phyloP scores from a whole-genome alignment of 768 basidiomycete species.

The Gymnopilus junonius region DNA sequence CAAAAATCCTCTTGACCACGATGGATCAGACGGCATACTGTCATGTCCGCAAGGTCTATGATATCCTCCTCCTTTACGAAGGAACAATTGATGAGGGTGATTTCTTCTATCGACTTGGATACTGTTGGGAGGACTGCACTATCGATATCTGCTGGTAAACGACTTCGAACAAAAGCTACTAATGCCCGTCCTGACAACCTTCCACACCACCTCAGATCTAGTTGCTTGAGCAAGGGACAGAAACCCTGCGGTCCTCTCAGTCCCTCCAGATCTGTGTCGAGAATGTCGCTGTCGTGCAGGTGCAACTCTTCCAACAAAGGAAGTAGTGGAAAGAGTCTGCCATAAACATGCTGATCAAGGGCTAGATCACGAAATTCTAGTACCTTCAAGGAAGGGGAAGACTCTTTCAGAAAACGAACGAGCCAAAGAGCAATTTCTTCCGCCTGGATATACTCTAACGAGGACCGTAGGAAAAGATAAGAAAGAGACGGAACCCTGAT shows the following conservation, averaged over 20 bases:
- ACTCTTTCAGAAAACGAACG: conserved; percentile 27
- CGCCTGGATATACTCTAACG: conserved; percentile 19
- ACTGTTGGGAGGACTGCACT: background rate
- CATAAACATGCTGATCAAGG: conserved; percentile 44
- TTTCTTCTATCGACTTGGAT: conserved; percentile 40
- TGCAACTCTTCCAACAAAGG: conserved; percentile 50
- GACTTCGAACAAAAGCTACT: conserved; percentile 51
- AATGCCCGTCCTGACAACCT: conserved; percentile 55
- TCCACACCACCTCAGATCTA: conserved; percentile 67
- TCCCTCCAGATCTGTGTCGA: conserved; percentile 44
- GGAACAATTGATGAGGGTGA: conserved; percentile 61
- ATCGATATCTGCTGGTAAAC: conserved; percentile 22
- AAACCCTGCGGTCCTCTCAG: conserved; percentile 42
- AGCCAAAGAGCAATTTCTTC: conserved; percentile 22
- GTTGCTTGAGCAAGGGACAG: conserved; percentile 49
- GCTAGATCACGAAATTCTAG: conserved; percentile 57
- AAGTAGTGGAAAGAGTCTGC: conserved; percentile 29
- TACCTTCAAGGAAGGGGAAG: conserved; percentile 38
- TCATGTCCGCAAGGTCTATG: conserved; percentile 49
- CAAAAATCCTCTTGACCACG: conserved; percentile 51
- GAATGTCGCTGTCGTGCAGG: conserved; percentile 62
- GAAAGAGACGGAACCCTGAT: conserved; percentile 33
- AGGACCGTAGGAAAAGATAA: conserved; percentile 22
- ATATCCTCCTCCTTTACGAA: conserved; percentile 60
- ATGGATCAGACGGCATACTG: conserved; percentile 51